These are phyloP conservation scores for Zopfia rhizophila DNA, from an alignment of 2,329 filamentous ascomycete species.

Conservation along the genomic window DNA sequence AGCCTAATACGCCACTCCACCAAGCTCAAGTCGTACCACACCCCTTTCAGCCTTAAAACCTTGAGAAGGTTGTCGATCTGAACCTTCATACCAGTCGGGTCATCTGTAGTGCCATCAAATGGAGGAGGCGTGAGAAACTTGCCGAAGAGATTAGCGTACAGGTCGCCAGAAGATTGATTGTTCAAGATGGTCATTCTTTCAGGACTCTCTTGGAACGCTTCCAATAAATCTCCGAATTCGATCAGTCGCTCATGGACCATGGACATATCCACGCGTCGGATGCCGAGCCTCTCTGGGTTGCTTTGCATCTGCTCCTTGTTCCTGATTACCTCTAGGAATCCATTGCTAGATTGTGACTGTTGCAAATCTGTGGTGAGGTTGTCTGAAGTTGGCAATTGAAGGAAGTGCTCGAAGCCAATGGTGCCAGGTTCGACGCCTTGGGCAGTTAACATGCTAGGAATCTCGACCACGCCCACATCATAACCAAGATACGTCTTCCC, in stretches of 20 bases:
- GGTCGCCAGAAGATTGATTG: constrained; percentile 63
- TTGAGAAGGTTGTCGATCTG: constrained; percentile 76
- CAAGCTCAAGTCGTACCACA: constrained; percentile 79
- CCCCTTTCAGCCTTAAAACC: constrained; percentile 70
- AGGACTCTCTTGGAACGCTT: constrained; percentile 63
- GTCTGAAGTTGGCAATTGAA: constrained; percentile 73
- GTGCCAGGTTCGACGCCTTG: constrained; percentile 77
- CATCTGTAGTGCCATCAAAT: constrained; percentile 56
- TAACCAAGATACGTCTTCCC: constrained; percentile 38
- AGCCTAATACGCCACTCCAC: constrained; percentile 80
- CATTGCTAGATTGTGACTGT: constrained; percentile 52
- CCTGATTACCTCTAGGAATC: constrained; percentile 45
- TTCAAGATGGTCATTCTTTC: constrained; percentile 63
- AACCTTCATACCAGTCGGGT: constrained; percentile 71
- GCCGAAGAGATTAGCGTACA: constrained; percentile 56
- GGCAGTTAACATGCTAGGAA: constrained; percentile 78
- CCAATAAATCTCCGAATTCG: constrained; percentile 63
- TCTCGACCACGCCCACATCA: constrained; percentile 56
- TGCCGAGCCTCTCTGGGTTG: constrained; percentile 51
- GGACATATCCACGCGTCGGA: constrained; percentile 44
- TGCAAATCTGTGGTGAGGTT: constrained; percentile 67
- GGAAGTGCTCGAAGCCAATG: constrained; percentile 73
- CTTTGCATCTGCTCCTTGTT: constrained; percentile 56
- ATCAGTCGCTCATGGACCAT: constrained; percentile 48
- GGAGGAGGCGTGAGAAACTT: constrained; percentile 54